phyloP scores from a whole-genome alignment of 108 stramenopile genomes.

The Ochromonas danica region DNA sequence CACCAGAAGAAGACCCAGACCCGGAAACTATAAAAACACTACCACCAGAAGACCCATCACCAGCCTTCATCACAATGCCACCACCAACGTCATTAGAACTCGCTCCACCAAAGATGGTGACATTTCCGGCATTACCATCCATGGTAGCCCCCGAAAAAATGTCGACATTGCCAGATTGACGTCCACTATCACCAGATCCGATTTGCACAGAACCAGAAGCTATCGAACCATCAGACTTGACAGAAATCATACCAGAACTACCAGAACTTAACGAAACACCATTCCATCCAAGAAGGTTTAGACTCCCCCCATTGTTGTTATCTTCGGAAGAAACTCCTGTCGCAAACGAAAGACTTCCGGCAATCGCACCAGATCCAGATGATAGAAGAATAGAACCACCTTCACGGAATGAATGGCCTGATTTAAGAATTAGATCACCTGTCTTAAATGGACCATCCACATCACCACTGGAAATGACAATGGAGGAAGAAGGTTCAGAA shows the following conservation, averaged over 20 bases:
- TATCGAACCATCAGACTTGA: neutral
- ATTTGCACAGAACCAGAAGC: constrained; percentile 1
- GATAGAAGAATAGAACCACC: neutral
- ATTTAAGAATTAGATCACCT: too few relatives aligned
- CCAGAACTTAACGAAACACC: too few relatives aligned
- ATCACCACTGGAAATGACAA: too few relatives aligned
- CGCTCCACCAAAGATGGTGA: neutral
- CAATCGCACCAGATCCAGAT: neutral
- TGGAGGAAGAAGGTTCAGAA: too few relatives aligned
- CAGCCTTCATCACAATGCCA: neutral
- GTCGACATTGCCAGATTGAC: constrained; percentile 21
- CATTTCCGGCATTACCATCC: neutral
- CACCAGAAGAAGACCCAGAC: neutral
- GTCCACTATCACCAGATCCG: neutral
- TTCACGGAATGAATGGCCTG: too few relatives aligned
- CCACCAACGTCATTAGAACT: neutral
- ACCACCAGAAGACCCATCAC: neutral
- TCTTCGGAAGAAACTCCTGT: too few relatives aligned
- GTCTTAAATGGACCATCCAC: too few relatives aligned
- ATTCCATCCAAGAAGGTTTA: too few relatives aligned
- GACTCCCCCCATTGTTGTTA: too few relatives aligned
- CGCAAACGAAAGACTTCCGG: too few relatives aligned
- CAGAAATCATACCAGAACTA: neutral
- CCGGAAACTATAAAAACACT: neutral
- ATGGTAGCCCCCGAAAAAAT: neutral